phyloP scores from a whole-genome alignment of 1,284 basidiomycete species.

The Pyrrhoderma noxium region DNA sequence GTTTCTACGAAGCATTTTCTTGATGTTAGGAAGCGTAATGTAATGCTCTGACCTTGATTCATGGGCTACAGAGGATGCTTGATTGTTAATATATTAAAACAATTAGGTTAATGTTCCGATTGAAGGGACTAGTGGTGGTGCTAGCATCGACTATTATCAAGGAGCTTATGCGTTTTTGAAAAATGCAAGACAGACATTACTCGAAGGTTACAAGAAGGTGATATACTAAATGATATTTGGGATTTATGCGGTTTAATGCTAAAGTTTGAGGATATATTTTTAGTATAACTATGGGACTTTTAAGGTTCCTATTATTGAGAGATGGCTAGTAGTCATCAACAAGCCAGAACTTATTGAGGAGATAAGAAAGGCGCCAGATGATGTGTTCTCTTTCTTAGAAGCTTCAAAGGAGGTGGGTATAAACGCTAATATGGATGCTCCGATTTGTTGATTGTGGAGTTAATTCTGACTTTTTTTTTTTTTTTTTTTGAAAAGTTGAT shows the following conservation, averaged over 20 bases:
- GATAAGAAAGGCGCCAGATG: slow-evolving; percentile 28
- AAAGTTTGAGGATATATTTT: background rate
- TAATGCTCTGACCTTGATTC: no score
- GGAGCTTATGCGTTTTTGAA: slow-evolving; percentile 3
- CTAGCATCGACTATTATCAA: slow-evolving; percentile 6
- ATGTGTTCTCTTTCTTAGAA: slow-evolving; percentile 24
- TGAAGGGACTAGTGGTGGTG: background rate
- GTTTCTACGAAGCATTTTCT: no score
- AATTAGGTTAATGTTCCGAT: slow-evolving; percentile 11
- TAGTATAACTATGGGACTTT: slow-evolving; percentile 23
- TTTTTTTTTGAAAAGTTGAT: no score
- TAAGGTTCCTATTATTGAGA: slow-evolving; percentile 23
- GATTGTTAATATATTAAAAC: background rate
- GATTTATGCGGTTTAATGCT: no score
- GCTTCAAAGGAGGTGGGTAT: slow-evolving; percentile 24
- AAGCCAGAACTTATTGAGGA: slow-evolving; percentile 26
- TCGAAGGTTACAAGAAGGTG: slow-evolving; percentile 11
- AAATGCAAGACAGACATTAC: slow-evolving; percentile 1
- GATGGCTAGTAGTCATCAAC: slow-evolving; percentile 26
- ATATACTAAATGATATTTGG: no score
- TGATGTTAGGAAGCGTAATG: no score
- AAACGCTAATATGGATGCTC: no score
- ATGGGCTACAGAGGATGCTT: no score
- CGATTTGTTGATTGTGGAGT: background rate
- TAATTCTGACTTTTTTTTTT: background rate